Evolutionary conservation across 2,329 filamentous ascomycete genomes (phyloP), one percentile per base, ranked within the genome.

Genomic region (Nothopassalora personata): DNA sequence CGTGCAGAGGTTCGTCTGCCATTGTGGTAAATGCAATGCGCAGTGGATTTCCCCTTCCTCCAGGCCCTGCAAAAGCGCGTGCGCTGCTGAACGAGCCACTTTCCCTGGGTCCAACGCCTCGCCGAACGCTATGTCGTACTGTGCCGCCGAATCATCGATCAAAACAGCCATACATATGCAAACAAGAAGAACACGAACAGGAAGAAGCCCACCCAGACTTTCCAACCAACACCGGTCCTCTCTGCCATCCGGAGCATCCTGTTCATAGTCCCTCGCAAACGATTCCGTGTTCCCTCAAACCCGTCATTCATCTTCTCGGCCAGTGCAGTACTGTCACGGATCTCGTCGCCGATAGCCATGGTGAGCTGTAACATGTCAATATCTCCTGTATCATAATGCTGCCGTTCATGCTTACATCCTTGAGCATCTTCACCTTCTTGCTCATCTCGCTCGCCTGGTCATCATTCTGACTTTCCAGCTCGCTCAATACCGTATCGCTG

Each of bases 231-330:
- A n/a, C 94, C 94, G 1, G 92, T 96, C 69, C 86, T 83, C 77
- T 97, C 85, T 4, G 94, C 94, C 94, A 99, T 99, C 56, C 93
- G 73, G 65, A 97, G 77, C 94, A 99, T 99, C 60, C 92, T 82
- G 73, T 91, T 96, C 94, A 99, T 97, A 18, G 95, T 97, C 56
- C 93, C 91, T 48, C 87, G 84, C 62, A 99, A 79, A 64, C 89
- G 84, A 54, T 91, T 77, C 34, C 92, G 81, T 55, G 93, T 95
- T 68, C 84, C 86, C 73, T 97, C 93, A 72, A 97, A 99, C 5
- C 86, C 84, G 71, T 96, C 90, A 75, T 97, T 97, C 87, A 99
- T 96, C 76, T 91, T 93, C 68, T 97, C 91, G 1, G 91, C 89
- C 4, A 97, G 82, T 1, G 90, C 87, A 1, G 90, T 90, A 13